These are phyloP conservation scores for Draba incana DNA, from an alignment of 345 rosid species.

Conservation along the genomic window DNA sequence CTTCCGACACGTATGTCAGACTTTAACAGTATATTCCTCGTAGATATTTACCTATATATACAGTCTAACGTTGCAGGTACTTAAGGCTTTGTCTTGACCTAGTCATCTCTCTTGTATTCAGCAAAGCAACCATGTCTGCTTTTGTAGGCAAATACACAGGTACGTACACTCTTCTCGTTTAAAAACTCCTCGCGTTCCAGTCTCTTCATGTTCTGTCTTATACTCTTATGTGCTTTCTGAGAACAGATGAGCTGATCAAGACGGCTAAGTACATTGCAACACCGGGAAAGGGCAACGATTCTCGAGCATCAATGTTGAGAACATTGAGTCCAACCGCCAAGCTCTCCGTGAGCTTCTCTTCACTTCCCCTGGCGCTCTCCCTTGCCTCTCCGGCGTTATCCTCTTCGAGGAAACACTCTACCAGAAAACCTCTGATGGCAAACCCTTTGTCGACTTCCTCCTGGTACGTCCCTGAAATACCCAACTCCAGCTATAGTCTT, in stretches of 20 bases:
- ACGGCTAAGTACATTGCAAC: constrained; percentile 92
- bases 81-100: constrained; percentile 46
- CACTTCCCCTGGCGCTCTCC: constrained; percentile 69
- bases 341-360: constrained; percentile 94
- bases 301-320: constrained; percentile 86
- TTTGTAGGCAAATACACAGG: constrained; percentile 92
- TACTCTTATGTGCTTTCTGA: constrained; percentile 27
- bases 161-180: constrained; percentile 31
- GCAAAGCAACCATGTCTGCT: constrained; percentile 69
- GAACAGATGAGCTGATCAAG: constrained; percentile 84
- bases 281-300: constrained; percentile 93
- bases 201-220: constrained; percentile 27
- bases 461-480: constrained; percentile 20
- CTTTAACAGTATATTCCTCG: constrained; percentile 55
- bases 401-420: constrained; percentile 96
- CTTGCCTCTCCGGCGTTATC: constrained; percentile 89
- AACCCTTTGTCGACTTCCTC: constrained; percentile 83
- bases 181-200: background rate
- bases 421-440: constrained; percentile 76
- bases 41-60: constrained; percentile 47
- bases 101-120: constrained; percentile 28
- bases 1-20: constrained; percentile 53
- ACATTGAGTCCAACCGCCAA: constrained; percentile 92
- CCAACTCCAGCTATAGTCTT: constrained; percentile 6
- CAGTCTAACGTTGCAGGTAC: constrained; percentile 34